Base-by-base conservation (phyloP, 192 early-diverging fungal species). In the Chytriomyces hyalinus region DNA sequence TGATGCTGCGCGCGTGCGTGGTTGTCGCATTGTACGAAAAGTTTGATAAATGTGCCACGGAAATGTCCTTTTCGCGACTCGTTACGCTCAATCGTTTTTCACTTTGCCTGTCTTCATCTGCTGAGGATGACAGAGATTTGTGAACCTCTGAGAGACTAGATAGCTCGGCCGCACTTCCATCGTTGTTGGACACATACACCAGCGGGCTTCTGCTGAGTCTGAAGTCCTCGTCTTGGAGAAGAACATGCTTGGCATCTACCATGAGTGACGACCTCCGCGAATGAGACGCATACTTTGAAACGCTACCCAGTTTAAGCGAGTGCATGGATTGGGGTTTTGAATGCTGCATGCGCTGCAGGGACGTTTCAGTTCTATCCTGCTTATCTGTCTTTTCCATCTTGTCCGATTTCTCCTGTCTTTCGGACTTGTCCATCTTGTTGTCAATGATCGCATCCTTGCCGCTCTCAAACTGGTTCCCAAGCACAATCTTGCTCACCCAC, bases 401-500 rank as follows among this genome's bases (percentile, higher is more conserved):
- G 4, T 36, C 36, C 36, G 36, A 2, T 4, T 20, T 57, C 53
- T 57, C 53, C 20, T 0, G 53, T 20, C 20, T 13, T 57, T 57
- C 15, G 53, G 53, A 20, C 4, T 13, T 13, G 4, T 46, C 8
- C 10, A 64, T 2, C 5, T 17, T 64, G 26, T 17, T 64, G 26
- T 64, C 15, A 26, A 28, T 28, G 62, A 22, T 64, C 3, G n/a
- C 1, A 64, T 24, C 8, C 15, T 64, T 17, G 62, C 26, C 62
- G 15, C 53, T 5, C 53, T 64, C 26, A 17, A 17, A 17, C 15
- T 64, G n/a, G 26, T 64, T 28, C 62, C 15, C 26, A 2, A 17
- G n/a, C 6, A 70, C 68, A 24, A 70, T 70, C 68, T 70, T 70
- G 20, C 68, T 57, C 17, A 70, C 68, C 48, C 48, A 70, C 45